Percentiles rank a stretch among this genome's conserved stretches.
Conservation (phyloP, 345 rosid genomes). For the Eucalyptus sp. region DNA sequence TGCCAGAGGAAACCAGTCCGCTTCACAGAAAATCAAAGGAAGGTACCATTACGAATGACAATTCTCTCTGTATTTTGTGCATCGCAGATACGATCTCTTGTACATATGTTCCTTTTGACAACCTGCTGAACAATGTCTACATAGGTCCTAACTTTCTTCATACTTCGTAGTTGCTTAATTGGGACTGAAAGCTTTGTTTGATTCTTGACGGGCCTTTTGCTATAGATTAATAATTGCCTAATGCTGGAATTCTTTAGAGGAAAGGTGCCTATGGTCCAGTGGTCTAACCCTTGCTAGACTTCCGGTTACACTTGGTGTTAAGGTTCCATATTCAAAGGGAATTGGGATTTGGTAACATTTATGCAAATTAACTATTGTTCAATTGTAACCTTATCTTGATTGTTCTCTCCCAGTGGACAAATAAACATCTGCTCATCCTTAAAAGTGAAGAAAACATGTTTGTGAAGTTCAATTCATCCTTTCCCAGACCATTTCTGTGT, state of each 20-base stretch:
- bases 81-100: not conserved
- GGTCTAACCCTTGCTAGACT: not conserved
- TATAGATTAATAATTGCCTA: not conserved
- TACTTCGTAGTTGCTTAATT: not conserved
- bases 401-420: not conserved
- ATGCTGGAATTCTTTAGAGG: not conserved
- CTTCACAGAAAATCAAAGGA: conserved; percentile 69
- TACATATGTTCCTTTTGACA: not conserved
- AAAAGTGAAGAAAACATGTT: not conserved
- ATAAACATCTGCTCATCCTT: not conserved
- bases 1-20: conserved; percentile 73
- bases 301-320: not conserved
- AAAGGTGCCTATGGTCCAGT: not conserved
- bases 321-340: not conserved
- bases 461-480: not conserved
- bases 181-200: not conserved
- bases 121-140: not conserved
- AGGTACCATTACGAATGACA: conserved; percentile 22
- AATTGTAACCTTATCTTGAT: not conserved
- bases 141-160: not conserved
- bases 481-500: not conserved
- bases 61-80: not conserved
- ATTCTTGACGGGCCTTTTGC: not conserved
- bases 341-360: not conserved
- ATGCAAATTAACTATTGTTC: not conserved